Evolutionary conservation across 495 filamentous ascomycete genomes (phyloP).

Genomic region (Penicillium longicatenatum): DNA sequence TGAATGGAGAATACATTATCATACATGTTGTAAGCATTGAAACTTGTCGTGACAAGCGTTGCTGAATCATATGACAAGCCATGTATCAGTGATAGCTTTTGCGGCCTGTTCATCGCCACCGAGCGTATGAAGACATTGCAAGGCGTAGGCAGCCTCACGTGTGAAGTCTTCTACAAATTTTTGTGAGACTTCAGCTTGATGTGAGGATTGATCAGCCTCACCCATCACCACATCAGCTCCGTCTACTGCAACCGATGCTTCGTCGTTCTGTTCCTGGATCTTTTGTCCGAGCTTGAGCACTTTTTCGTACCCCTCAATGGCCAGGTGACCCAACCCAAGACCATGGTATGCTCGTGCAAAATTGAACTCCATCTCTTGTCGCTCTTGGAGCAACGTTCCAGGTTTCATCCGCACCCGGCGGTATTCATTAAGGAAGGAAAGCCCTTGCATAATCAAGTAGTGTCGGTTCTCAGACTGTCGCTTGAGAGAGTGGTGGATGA

Average conservation of each 20-base stretch:
- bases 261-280: slow-evolving; percentile 33
- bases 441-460: slow-evolving; percentile 78
- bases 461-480: slow-evolving; percentile 88
- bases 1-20: neutral
- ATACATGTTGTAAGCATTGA: neutral
- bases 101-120: slow-evolving; percentile 61
- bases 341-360: slow-evolving; percentile 78
- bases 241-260: slow-evolving; percentile 14
- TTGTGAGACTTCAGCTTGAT: slow-evolving; percentile 12
- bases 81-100: slow-evolving; percentile 58
- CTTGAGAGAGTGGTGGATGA: slow-evolving; percentile 83
- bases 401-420: slow-evolving; percentile 54
- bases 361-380: slow-evolving; percentile 90
- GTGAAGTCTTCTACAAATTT: slow-evolving; percentile 61
- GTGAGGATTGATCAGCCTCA: slow-evolving; percentile 17
- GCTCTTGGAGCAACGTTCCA: slow-evolving; percentile 45
- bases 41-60: neutral
- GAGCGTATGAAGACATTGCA: slow-evolving; percentile 68
- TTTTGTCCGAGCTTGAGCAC: slow-evolving; percentile 50
- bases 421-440: slow-evolving; percentile 80
- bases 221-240: slow-evolving; percentile 31
- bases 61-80: slow-evolving; percentile 50
- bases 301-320: slow-evolving; percentile 71
- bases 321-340: slow-evolving; percentile 76
- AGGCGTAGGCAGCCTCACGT: slow-evolving; percentile 73